Conservation (phyloP, 768 basidiomycete species). For the Xerocomellus amylosporus region DNA sequence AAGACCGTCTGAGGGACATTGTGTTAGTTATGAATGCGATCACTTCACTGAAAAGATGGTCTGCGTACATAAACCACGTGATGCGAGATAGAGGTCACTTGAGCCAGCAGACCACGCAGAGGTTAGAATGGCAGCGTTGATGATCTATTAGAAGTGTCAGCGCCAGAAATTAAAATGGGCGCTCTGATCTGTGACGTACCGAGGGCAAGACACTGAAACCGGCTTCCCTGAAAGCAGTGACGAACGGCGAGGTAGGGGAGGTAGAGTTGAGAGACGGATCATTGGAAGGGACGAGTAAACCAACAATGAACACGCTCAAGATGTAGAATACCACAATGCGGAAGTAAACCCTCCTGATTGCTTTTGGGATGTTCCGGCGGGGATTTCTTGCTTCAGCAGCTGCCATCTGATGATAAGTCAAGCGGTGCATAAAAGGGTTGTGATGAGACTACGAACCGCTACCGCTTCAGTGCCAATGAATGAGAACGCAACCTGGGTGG, state of each 20-base stretch:
- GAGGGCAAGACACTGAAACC: conserved; percentile 58
- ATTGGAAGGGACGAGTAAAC: conserved; percentile 49
- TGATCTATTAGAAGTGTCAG: conserved; percentile 16
- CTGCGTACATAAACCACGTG: background rate
- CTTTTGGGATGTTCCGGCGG: conserved; percentile 40
- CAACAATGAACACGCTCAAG: conserved; percentile 44
- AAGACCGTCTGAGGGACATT: conserved; percentile 52
- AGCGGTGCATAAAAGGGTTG: background rate
- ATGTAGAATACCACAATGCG: conserved; percentile 39
- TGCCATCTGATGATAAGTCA: conserved; percentile 30
- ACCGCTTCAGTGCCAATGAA: conserved; percentile 58
- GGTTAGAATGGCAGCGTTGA: conserved; percentile 44
- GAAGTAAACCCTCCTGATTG: conserved; percentile 45
- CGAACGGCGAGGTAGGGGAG: conserved; percentile 49
- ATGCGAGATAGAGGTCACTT: conserved; percentile 40
- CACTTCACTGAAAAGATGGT: background rate
- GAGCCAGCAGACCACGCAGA: conserved; percentile 43
- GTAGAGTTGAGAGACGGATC: conserved; percentile 39
- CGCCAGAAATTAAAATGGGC: background rate
- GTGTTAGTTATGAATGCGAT: background rate
- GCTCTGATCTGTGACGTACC: conserved; percentile 22
- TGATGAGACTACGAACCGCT: conserved; percentile 30
- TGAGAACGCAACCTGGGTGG: conserved; percentile 59
- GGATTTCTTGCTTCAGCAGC: conserved; percentile 54
- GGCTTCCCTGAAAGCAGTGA: conserved; percentile 52